phyloP scores from a whole-genome alignment of 2,329 filamentous ascomycete genomes.

The Cladophialophora bantiana region DNA sequence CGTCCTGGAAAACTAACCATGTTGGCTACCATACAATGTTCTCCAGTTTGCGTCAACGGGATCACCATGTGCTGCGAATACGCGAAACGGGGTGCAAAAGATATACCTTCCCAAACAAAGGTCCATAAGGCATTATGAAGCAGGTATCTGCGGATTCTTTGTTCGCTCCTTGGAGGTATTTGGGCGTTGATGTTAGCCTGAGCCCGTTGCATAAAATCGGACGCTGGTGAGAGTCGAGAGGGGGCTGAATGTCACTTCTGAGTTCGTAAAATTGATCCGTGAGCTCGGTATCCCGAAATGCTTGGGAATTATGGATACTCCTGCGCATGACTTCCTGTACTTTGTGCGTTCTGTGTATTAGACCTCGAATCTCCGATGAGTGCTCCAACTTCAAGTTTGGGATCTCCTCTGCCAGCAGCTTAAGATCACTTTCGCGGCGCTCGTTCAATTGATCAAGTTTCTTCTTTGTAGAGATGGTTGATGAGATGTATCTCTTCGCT shows the following conservation, averaged over 20 bases:
- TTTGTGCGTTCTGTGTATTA: background rate
- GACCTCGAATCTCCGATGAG: background rate
- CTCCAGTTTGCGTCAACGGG: background rate
- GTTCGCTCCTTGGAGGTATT: too few species aligned
- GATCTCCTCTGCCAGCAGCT: background rate
- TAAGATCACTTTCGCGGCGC: too few species aligned
- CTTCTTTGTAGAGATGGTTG: too few species aligned
- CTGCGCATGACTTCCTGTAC: background rate
- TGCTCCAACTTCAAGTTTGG: background rate
- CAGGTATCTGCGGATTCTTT: background rate
- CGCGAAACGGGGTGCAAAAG: constrained; percentile 4
- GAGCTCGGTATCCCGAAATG: background rate
- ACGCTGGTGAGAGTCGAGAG: background rate
- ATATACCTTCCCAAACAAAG: background rate
- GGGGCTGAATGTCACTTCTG: background rate
- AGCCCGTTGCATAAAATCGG: background rate
- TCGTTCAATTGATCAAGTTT: too few species aligned
- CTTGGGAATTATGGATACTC: constrained; percentile 3
- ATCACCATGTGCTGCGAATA: background rate
- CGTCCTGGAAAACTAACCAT: too few species aligned
- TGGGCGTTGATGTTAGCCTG: background rate
- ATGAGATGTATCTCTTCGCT: too few species aligned
- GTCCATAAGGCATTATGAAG: constrained; percentile 3
- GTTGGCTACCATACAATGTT: too few species aligned
- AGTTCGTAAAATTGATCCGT: background rate